Percentiles rank a stretch among this genome's conserved stretches.
Conservation (phyloP, 805 yeast genomes). For the Myxozyma monticola region DNA sequence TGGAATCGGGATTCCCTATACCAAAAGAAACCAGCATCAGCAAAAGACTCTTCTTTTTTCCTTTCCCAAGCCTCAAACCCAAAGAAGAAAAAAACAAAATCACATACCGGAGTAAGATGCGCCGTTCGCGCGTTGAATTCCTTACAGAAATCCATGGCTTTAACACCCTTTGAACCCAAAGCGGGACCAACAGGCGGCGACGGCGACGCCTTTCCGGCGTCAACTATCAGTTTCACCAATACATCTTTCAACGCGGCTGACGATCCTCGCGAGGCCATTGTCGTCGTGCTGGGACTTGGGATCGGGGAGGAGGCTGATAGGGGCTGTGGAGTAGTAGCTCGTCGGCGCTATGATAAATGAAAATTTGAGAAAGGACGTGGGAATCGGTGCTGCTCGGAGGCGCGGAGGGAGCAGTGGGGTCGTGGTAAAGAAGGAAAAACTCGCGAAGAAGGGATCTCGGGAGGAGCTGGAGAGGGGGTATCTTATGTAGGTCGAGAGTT, state of each 20-base stretch:
- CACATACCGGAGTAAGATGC: slow-evolving; percentile 56
- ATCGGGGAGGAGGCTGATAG: too few relatives aligned
- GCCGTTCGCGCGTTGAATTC: slow-evolving; percentile 98
- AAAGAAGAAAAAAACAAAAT: not conserved
- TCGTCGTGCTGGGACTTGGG: too few relatives aligned
- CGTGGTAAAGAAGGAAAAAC: too few relatives aligned
- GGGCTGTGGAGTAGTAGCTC: too few relatives aligned
- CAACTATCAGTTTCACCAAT: slow-evolving; percentile 84
- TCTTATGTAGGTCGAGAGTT: too few relatives aligned
- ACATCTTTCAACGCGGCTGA: slow-evolving; percentile 49
- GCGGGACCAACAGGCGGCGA: slow-evolving; percentile 99
- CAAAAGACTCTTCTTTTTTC: not conserved
- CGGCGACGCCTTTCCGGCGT: slow-evolving; percentile 98
- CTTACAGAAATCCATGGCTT: slow-evolving; percentile 97
- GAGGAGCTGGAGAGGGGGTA: too few relatives aligned
- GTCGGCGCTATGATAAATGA: too few relatives aligned
- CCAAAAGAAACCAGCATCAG: not conserved
- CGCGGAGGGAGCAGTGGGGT: too few relatives aligned
- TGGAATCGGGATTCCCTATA: slow-evolving; percentile 79
- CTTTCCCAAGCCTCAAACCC: not conserved
- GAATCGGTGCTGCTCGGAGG: too few relatives aligned
- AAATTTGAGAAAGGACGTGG: too few relatives aligned
- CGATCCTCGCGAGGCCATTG: slow-evolving; percentile 14
- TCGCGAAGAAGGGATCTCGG: too few relatives aligned
- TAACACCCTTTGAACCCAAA: slow-evolving; percentile 95